Evolutionary conservation across 345 rosid genomes (phyloP).

Genomic region (Ailanthus altissimus): DNA sequence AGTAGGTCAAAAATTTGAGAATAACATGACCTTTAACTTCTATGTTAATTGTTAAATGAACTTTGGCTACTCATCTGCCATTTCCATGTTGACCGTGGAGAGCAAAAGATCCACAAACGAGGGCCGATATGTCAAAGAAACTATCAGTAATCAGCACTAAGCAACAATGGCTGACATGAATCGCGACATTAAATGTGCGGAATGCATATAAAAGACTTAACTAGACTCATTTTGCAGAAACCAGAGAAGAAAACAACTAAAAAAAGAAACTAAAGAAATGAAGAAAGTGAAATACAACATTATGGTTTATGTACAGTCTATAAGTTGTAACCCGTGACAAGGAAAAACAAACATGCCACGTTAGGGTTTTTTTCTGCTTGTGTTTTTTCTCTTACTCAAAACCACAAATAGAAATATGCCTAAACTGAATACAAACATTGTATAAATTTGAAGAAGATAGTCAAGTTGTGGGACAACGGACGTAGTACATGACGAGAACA

Average conservation of each 20-base stretch:
- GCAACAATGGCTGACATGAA: background rate
- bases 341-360: background rate
- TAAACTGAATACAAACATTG: background rate
- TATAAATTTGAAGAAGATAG: slow-evolving; percentile 1
- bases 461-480: slow-evolving; percentile 7
- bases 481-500: slow-evolving; percentile 23
- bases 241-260: background rate
- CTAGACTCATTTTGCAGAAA: background rate
- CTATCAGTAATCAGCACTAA: background rate
- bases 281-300: slow-evolving; percentile 5
- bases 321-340: slow-evolving; percentile 2
- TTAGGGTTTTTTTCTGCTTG: slow-evolving; percentile 13
- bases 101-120: background rate
- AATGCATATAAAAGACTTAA: background rate
- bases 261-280: too few relatives aligned
- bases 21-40: too few relatives aligned
- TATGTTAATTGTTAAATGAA: too few relatives aligned
- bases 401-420: background rate
- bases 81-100: too few relatives aligned
- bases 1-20: too few relatives aligned
- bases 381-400: background rate
- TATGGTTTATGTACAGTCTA: background rate
- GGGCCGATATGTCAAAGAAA: background rate
- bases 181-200: background rate
- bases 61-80: too few relatives aligned